Evolutionary conservation across 1,284 basidiomycete genomes (phyloP).

Genomic region (Volvariella volvacea): DNA sequence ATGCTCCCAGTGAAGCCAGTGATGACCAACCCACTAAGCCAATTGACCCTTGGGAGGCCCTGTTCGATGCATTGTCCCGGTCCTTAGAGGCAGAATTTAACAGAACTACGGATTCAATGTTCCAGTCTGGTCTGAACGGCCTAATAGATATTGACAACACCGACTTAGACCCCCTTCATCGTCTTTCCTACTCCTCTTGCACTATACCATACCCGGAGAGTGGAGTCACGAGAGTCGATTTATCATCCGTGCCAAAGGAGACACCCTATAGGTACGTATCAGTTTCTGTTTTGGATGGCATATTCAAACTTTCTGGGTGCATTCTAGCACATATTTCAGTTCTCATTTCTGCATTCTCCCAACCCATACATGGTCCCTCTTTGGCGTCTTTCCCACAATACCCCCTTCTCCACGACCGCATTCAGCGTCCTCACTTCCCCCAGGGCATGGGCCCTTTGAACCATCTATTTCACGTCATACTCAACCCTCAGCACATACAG

Average conservation of each 20-base stretch:
- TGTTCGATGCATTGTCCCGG: no score
- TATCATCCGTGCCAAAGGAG: not conserved
- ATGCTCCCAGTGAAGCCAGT: no score
- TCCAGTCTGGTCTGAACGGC: not conserved
- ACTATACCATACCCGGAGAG: not conserved
- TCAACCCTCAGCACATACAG: constrained; percentile 14
- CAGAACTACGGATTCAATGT: no score
- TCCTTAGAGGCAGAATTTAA: no score
- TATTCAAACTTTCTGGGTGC: no score
- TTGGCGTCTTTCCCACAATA: constrained; percentile 12
- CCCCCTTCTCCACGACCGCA: no score
- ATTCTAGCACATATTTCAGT: no score
- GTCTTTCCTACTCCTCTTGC: not conserved
- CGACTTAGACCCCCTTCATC: constrained; percentile 12
- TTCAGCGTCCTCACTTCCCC: no score
- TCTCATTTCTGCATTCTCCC: constrained; percentile 7
- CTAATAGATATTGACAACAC: not conserved
- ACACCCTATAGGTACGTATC: not conserved
- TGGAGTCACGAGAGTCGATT: not conserved
- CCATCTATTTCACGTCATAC: constrained; percentile 10
- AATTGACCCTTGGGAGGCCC: no score
- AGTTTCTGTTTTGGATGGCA: no score
- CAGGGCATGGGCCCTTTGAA: no score
- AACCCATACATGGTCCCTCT: constrained; percentile 17
- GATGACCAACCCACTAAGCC: no score